These are phyloP conservation scores for Paramecium bursaria DNA, from an alignment of 73 alveolate species.

Conservation along the genomic window DNA sequence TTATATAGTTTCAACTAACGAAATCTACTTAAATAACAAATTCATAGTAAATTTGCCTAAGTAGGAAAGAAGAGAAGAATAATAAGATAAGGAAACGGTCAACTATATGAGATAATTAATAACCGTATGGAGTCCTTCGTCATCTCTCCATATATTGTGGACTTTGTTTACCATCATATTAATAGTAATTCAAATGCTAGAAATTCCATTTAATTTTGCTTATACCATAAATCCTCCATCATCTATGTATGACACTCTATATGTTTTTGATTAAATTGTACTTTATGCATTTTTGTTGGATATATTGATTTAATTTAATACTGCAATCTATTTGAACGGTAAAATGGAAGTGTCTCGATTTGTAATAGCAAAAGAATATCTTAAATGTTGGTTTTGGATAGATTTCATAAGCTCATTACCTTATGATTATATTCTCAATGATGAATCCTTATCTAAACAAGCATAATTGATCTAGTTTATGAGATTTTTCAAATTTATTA, in stretches of 20 bases:
- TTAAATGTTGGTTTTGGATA: slow-evolving; percentile 71
- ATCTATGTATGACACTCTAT: too few relatives aligned
- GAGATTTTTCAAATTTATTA: slow-evolving; percentile 28
- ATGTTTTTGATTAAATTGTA: neutral
- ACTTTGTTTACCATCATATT: neutral
- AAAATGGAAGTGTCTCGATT: neutral
- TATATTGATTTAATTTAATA: slow-evolving; percentile 14
- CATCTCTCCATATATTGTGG: too few relatives aligned
- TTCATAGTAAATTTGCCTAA: too few relatives aligned
- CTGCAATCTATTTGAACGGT: slow-evolving; percentile 64
- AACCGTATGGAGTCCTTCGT: too few relatives aligned
- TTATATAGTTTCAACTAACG: too few relatives aligned
- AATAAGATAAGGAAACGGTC: too few relatives aligned
- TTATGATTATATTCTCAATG: slow-evolving; percentile 28
- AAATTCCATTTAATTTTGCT: neutral
- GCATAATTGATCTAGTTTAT: slow-evolving; percentile 6
- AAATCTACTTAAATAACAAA: too few relatives aligned
- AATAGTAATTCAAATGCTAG: slow-evolving; percentile 1
- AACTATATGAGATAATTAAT: too few relatives aligned
- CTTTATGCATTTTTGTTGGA: neutral
- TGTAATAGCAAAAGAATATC: slow-evolving; percentile 45
- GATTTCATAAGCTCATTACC: slow-evolving; percentile 65
- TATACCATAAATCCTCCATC: neutral
- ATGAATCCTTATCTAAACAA: neutral
- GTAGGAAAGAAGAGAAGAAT: too few relatives aligned